Percentiles rank a stretch among this genome's conserved stretches.
Conservation (phyloP, 2,329 filamentous ascomycete genomes). For the Ascosphaera aggregata region DNA sequence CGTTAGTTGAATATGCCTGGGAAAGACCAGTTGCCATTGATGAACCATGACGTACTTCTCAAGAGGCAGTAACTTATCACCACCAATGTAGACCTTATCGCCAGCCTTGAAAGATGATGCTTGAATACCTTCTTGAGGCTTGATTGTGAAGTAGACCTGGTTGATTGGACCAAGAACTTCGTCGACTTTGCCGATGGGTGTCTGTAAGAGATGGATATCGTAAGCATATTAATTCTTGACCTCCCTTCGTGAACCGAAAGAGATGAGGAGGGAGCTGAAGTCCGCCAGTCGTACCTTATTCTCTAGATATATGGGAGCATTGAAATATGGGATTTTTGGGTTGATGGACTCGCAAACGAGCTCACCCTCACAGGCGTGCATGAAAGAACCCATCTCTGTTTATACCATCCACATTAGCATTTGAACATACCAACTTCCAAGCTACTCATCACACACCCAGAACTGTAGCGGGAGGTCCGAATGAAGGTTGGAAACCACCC, state of each 20-base stretch:
- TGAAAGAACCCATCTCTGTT: conserved; percentile 73
- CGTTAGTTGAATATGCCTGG: conserved; percentile 6
- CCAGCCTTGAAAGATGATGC: conserved; percentile 84
- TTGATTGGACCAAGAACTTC: conserved; percentile 95
- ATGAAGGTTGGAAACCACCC: conserved; percentile 37
- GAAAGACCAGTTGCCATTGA: conserved; percentile 1
- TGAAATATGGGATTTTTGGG: conserved; percentile 95
- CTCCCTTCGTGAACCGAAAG: too few species aligned
- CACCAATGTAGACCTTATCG: conserved; percentile 91
- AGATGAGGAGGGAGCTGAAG: background rate
- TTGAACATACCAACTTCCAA: conserved; percentile 12
- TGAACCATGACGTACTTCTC: conserved; percentile 37
- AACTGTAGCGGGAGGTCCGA: conserved; percentile 38
- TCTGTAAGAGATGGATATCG: conserved; percentile 22
- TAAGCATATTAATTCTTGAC: background rate
- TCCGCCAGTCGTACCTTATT: conserved; percentile 50
- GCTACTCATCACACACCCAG: conserved; percentile 21
- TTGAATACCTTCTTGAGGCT: conserved; percentile 89
- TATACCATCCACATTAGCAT: background rate
- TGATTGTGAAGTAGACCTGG: conserved; percentile 96
- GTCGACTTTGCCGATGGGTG: conserved; percentile 85
- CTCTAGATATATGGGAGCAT: conserved; percentile 94
- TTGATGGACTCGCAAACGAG: conserved; percentile 94
- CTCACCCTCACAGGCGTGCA: conserved; percentile 91
- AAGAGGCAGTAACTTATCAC: conserved; percentile 81